These are phyloP conservation scores for Fusarium subtropicale DNA, from an alignment of 2,329 filamentous ascomycete genomes.

Conservation along the genomic window DNA sequence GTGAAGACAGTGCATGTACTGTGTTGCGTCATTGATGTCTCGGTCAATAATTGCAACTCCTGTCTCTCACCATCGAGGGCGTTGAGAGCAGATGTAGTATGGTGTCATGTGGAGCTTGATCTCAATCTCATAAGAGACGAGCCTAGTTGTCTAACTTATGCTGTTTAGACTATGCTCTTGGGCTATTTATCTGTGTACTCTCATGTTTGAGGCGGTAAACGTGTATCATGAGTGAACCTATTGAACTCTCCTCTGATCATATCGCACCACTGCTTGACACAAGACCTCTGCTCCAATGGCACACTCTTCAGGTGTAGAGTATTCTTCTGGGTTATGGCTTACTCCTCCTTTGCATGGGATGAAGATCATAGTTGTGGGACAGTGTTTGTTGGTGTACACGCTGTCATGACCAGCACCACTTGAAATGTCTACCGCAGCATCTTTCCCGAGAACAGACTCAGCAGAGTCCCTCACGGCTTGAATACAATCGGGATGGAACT, in stretches of 20 bases:
- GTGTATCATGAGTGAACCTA: not conserved
- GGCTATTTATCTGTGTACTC: no score
- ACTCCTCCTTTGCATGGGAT: slow-evolving; percentile 49
- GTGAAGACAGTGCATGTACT: not conserved
- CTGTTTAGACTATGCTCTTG: no score
- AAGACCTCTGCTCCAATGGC: slow-evolving; percentile 42
- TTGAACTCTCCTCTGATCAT: slow-evolving; percentile 37
- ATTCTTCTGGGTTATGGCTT: slow-evolving; percentile 46
- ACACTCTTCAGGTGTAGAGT: slow-evolving; percentile 50
- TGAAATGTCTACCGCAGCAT: slow-evolving; percentile 47
- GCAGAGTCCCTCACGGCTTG: slow-evolving; percentile 67
- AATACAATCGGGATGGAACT: slow-evolving; percentile 75
- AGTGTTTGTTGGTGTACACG: slow-evolving; percentile 47
- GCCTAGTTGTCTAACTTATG: no score
- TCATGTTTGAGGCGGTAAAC: no score
- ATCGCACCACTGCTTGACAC: slow-evolving; percentile 42
- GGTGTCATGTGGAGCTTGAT: not conserved
- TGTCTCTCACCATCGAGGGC: not conserved
- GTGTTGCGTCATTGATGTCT: not conserved
- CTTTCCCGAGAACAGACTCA: slow-evolving; percentile 56
- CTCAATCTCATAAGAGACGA: no score
- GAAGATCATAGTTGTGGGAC: slow-evolving; percentile 52
- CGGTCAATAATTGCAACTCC: not conserved
- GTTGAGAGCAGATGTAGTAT: not conserved
- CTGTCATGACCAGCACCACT: slow-evolving; percentile 53